phyloP scores from a whole-genome alignment of 2,329 filamentous ascomycete genomes.

The Zopfia rhizophila region DNA sequence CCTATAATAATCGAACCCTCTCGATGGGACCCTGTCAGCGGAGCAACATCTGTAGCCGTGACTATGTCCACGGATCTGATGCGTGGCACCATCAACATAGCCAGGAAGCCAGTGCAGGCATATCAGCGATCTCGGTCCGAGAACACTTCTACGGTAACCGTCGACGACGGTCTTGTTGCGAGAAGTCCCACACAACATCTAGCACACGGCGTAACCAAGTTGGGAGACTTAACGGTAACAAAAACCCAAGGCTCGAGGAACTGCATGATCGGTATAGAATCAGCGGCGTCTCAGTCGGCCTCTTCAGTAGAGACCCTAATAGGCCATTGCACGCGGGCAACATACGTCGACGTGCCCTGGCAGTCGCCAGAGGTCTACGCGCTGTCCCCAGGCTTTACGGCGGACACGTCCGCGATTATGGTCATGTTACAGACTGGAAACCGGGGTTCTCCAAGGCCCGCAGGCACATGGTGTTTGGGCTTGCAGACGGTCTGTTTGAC shows the following conservation, averaged over 20 bases:
- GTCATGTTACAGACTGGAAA: conserved; percentile 46
- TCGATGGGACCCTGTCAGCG: conserved; percentile 73
- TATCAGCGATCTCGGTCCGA: too few species aligned
- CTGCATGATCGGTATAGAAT: conserved; percentile 16
- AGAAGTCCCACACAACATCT: too few species aligned
- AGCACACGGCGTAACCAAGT: conserved; percentile 65
- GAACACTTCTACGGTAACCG: too few species aligned
- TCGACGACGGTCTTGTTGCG: too few species aligned
- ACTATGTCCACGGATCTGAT: conserved; percentile 65
- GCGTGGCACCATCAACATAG: conserved; percentile 68
- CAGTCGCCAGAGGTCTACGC: conserved; percentile 49
- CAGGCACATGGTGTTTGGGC: too few species aligned
- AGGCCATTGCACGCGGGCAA: too few species aligned
- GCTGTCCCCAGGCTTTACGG: conserved; percentile 50
- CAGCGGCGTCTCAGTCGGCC: conserved; percentile 65
- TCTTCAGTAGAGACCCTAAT: too few species aligned
- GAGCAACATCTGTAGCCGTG: conserved; percentile 67
- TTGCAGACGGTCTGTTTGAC: too few species aligned
- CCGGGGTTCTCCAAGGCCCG: too few species aligned
- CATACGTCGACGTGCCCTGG: too few species aligned
- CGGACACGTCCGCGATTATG: conserved; percentile 45
- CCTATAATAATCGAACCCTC: conserved; percentile 46
- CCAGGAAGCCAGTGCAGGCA: conserved; percentile 22
- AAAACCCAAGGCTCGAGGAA: not conserved
- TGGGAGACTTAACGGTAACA: too few species aligned